Percentiles rank a stretch among this genome's conserved stretches.
These are phyloP conservation scores for Pseudocercospora crystallina DNA, from an alignment of 2,329 filamentous ascomycete genomes.

Conservation along the genomic window DNA sequence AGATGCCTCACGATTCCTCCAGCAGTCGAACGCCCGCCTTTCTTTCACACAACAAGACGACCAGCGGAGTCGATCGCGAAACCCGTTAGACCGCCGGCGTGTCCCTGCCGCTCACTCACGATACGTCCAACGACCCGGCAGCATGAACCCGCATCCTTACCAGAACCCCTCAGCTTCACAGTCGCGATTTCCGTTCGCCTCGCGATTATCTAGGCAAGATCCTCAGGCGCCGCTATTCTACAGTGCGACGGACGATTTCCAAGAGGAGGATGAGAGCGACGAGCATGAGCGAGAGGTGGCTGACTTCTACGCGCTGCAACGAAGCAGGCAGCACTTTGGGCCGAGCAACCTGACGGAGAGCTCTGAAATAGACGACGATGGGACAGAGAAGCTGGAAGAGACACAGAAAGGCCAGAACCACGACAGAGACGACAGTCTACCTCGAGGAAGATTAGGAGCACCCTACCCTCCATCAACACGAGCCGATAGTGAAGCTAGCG, in stretches of 20 bases:
- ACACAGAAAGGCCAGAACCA: slow-evolving; percentile 38
- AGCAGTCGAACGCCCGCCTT: slow-evolving; percentile 91
- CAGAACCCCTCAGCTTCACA: slow-evolving; percentile 68
- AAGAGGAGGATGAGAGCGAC: slow-evolving; percentile 75
- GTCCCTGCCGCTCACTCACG: slow-evolving; percentile 42
- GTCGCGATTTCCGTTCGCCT: slow-evolving; percentile 75
- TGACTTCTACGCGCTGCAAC: slow-evolving; percentile 89
- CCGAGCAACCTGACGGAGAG: slow-evolving; percentile 82
- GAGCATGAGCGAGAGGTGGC: slow-evolving; percentile 74
- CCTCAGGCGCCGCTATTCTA: slow-evolving; percentile 87
- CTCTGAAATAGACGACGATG: slow-evolving; percentile 73
- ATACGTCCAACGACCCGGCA: slow-evolving; percentile 49
- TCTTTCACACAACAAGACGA: slow-evolving; percentile 60
- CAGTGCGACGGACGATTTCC: slow-evolving; percentile 84
- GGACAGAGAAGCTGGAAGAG: slow-evolving; percentile 42
- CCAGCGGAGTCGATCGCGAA: slow-evolving; percentile 43
- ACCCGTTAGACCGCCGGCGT: slow-evolving; percentile 49
- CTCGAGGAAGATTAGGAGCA: slow-evolving; percentile 39
- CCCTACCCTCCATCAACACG: slow-evolving; percentile 38
- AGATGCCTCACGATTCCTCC: slow-evolving; percentile 97
- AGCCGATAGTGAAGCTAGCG: slow-evolving; percentile 43
- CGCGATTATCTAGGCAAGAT: slow-evolving; percentile 66
- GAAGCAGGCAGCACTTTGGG: slow-evolving; percentile 84
- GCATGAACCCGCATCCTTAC: slow-evolving; percentile 70
- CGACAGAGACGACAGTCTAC: slow-evolving; percentile 40